Evolutionary conservation across 1,139 yeast species (phyloP).

Genomic region (Geotrichum carabidarum): DNA sequence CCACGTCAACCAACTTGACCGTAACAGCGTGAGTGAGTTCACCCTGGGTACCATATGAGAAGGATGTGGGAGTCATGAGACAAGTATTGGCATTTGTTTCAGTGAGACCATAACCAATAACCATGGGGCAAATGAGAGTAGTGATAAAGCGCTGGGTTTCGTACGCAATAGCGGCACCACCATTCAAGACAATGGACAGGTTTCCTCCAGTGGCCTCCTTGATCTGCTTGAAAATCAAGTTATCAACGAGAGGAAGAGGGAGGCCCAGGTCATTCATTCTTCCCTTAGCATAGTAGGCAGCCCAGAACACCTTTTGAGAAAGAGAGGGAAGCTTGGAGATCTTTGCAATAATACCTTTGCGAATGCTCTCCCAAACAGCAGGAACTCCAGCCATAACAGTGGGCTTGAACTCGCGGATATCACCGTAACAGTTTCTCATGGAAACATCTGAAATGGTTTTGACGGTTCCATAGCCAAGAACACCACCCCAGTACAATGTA

Average conservation of each 20-base stretch:
- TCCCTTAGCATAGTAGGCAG: conserved; percentile 69
- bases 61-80: conserved; percentile 57
- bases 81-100: conserved; percentile 91
- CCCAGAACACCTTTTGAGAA: conserved; percentile 83
- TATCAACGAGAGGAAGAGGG: conserved; percentile 62
- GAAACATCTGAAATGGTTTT: conserved; percentile 83
- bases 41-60: conserved; percentile 76
- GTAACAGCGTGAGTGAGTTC: conserved; percentile 78
- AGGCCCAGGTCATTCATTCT: conserved; percentile 57
- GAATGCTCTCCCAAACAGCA: conserved; percentile 95
- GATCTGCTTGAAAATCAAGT: conserved; percentile 75
- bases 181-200: conserved; percentile 68
- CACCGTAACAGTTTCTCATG: conserved; percentile 81
- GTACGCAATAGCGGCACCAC: conserved; percentile 86
- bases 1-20: conserved; percentile 83
- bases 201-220: conserved; percentile 95
- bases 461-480: conserved; percentile 86
- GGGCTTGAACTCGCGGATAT: conserved; percentile 81
- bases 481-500: conserved; percentile 83
- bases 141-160: conserved; percentile 85
- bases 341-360: conserved; percentile 84
- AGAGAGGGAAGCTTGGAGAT: conserved; percentile 60
- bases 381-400: conserved; percentile 98
- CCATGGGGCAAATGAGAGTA: conserved; percentile 77
- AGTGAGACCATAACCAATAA: conserved; percentile 94